phyloP scores from a whole-genome alignment of 2,329 filamentous ascomycete genomes.

The Sarocladiaceae sp. region DNA sequence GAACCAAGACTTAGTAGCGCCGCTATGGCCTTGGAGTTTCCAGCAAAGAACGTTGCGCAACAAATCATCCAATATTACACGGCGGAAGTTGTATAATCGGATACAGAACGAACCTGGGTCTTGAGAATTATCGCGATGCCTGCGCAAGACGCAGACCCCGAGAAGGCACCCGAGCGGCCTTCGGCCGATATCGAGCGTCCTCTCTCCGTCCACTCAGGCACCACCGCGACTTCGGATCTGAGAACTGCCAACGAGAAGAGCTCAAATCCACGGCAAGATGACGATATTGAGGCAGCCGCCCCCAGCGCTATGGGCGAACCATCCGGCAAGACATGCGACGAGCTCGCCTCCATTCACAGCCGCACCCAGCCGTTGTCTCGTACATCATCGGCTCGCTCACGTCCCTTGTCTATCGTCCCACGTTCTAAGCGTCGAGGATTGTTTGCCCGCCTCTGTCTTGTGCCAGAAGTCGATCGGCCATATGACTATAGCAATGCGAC shows the following conservation, averaged over 20 bases:
- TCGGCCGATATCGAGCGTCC: conserved; percentile 10
- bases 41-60: too few relatives aligned
- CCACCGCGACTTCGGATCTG: not conserved
- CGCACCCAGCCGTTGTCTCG: conserved; percentile 8
- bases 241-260: conserved; percentile 1
- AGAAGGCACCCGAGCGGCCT: conserved; percentile 10
- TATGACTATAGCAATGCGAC: conserved; percentile 64
- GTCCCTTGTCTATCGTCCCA: conserved; percentile 32
- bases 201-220: not conserved
- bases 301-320: conserved; percentile 11
- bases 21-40: too few relatives aligned
- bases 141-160: conserved; percentile 3
- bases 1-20: too few relatives aligned
- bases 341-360: conserved; percentile 1
- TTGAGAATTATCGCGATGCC: not conserved
- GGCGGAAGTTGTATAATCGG: too few relatives aligned
- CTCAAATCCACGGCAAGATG: not conserved
- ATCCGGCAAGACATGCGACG: conserved; percentile 10
- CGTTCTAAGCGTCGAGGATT: conserved; percentile 58
- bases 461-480: conserved; percentile 74
- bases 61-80: too few relatives aligned
- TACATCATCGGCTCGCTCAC: conserved; percentile 5
- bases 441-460: conserved; percentile 60
- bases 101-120: too few relatives aligned
- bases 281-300: conserved; percentile 9